A percentile compares a stretch with the other conserved stretches of the same genome.
Conservation (phyloP, 2,329 filamentous ascomycete species). For the Talaromyces marneffei region DNA sequence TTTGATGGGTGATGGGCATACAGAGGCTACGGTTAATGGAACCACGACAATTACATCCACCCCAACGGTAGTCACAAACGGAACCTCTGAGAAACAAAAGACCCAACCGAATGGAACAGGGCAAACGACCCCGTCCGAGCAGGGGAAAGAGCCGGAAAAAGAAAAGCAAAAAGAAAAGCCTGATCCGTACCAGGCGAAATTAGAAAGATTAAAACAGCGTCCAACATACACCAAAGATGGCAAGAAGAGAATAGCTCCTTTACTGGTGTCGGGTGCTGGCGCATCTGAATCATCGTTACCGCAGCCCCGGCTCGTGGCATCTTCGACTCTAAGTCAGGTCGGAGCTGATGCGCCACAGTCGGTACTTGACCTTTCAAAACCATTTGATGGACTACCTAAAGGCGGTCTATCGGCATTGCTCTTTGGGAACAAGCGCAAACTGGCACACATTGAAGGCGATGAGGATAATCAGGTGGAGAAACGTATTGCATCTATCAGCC, state of each 20-base stretch:
- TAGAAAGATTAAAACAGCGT: conserved; percentile 74
- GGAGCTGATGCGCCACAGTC: conserved; percentile 72
- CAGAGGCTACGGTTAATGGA: conserved; percentile 50
- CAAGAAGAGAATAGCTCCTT: conserved; percentile 88
- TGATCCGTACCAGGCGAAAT: conserved; percentile 54
- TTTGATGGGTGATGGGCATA: conserved; percentile 80
- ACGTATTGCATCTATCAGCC: conserved; percentile 52
- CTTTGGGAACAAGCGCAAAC: conserved; percentile 88
- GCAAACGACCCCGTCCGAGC: conserved; percentile 24
- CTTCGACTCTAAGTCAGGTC: conserved; percentile 57
- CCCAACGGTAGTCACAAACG: conserved; percentile 35
- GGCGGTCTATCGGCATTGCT: conserved; percentile 81
- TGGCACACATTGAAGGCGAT: conserved; percentile 65
- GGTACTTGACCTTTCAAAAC: conserved; percentile 83
- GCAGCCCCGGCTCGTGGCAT: conserved; percentile 78
- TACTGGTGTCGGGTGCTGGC: conserved; percentile 84
- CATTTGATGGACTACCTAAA: conserved; percentile 85
- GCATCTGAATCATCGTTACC: conserved; percentile 82
- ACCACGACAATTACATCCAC: conserved; percentile 15
- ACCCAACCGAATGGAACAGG: conserved; percentile 33
- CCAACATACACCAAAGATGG: conserved; percentile 95
- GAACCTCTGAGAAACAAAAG: conserved; percentile 32
- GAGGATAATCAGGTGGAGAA: conserved; percentile 62
- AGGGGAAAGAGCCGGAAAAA: conserved; percentile 32
- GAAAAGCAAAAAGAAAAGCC: conserved; percentile 35